Evolutionary conservation across 2,329 filamentous ascomycete species (phyloP).

Genomic region (Didymella glomerata): DNA sequence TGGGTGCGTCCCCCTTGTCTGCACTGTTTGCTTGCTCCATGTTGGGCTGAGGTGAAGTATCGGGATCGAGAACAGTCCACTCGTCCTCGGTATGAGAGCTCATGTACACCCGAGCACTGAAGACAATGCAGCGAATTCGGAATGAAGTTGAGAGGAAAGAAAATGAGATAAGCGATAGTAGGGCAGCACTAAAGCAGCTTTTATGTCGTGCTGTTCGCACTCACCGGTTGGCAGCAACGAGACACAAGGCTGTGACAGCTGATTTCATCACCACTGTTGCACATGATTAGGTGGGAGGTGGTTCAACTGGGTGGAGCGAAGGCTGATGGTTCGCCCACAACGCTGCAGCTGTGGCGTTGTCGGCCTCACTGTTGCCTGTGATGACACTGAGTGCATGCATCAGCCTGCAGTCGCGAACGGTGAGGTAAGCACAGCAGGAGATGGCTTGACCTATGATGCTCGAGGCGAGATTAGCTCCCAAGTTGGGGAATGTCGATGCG

Average conservation of each 20-base stretch:
- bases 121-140: background rate
- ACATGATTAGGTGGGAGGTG: background rate
- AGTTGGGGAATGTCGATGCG: background rate
- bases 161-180: background rate
- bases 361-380: slow-evolving; percentile 16
- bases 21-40: slow-evolving; percentile 25
- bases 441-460: background rate
- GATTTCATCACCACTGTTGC: background rate
- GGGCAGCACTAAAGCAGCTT: background rate
- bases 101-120: slow-evolving; percentile 23
- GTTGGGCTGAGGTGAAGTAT: background rate
- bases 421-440: background rate
- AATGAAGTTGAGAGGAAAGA: background rate
- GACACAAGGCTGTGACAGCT: slow-evolving; percentile 1
- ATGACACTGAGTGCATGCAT: slow-evolving; percentile 5
- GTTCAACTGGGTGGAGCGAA: slow-evolving; percentile 12
- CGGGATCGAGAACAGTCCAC: slow-evolving; percentile 31
- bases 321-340: slow-evolving; percentile 9
- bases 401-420: background rate
- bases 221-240: slow-evolving; percentile 10
- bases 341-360: slow-evolving; percentile 13
- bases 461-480: background rate
- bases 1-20: background rate
- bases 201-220: background rate
- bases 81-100: slow-evolving; percentile 29